Conservation (phyloP, 2,329 filamentous ascomycete species). For the Colletotrichum tamarilloi region DNA sequence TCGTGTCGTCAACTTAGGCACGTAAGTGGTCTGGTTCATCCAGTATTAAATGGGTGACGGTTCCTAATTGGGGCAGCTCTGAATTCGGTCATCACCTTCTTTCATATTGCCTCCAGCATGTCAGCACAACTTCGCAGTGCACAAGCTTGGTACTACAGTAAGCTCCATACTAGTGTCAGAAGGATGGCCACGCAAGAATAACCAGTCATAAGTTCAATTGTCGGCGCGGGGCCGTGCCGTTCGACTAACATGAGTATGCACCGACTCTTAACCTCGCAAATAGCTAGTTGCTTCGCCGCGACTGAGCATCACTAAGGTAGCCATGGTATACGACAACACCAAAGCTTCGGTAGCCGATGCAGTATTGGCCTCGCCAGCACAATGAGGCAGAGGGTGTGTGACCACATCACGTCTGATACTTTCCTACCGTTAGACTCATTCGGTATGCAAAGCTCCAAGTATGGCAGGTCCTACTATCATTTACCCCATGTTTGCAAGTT, state of each 20-base stretch:
- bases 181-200: too few relatives aligned
- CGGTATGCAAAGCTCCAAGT: neutral
- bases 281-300: neutral
- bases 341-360: neutral
- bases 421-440: neutral
- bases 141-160: neutral
- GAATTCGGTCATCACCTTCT: neutral
- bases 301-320: neutral
- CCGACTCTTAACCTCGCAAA: neutral
- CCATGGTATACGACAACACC: neutral
- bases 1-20: neutral
- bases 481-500: neutral
- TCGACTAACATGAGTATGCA: neutral
- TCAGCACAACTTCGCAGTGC: neutral
- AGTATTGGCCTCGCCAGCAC: neutral
- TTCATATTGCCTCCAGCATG: neutral
- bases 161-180: neutral
- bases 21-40: neutral
- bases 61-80: neutral
- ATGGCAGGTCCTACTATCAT: neutral
- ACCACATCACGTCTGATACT: neutral
- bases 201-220: neutral
- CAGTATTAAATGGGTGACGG: neutral
- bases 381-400: neutral
- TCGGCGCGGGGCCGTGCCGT: neutral